phyloP scores from a whole-genome alignment of 2,329 filamentous ascomycete genomes.

The Periconia digitata region DNA sequence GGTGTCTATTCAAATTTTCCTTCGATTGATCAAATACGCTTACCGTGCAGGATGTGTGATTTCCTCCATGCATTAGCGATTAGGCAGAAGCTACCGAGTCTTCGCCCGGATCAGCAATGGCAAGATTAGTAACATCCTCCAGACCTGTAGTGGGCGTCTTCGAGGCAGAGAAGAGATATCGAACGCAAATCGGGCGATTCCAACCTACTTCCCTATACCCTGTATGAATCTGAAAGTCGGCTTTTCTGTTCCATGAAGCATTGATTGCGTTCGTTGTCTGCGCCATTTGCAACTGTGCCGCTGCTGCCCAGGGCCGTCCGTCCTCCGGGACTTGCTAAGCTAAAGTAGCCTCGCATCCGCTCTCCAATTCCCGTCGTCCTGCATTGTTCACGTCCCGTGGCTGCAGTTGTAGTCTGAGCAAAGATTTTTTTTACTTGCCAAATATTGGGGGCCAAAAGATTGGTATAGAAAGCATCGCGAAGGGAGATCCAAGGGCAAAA shows the following conservation, averaged over 20 bases:
- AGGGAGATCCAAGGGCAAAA: slow-evolving; percentile 19
- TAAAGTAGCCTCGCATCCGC: slow-evolving; percentile 10
- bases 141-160: background rate
- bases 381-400: slow-evolving; percentile 1
- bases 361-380: slow-evolving; percentile 1
- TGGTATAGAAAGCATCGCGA: slow-evolving; percentile 16
- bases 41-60: slow-evolving; percentile 24
- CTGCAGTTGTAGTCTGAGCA: background rate
- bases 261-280: no score
- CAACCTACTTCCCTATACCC: background rate
- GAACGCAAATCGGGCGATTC: background rate
- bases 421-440: slow-evolving; percentile 7
- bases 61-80: slow-evolving; percentile 15
- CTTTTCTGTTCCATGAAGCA: background rate
- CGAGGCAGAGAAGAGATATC: background rate
- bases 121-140: background rate
- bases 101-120: slow-evolving; percentile 14
- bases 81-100: slow-evolving; percentile 8
- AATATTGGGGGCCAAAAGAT: slow-evolving; percentile 33
- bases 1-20: slow-evolving; percentile 7
- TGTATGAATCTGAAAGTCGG: background rate
- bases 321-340: slow-evolving; percentile 8
- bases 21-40: slow-evolving; percentile 13
- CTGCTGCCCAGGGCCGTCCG: slow-evolving; percentile 13
- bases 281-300: slow-evolving; percentile 16